Conservation (phyloP, 1,284 basidiomycete genomes). For the Coniferiporia sulphurascens region DNA sequence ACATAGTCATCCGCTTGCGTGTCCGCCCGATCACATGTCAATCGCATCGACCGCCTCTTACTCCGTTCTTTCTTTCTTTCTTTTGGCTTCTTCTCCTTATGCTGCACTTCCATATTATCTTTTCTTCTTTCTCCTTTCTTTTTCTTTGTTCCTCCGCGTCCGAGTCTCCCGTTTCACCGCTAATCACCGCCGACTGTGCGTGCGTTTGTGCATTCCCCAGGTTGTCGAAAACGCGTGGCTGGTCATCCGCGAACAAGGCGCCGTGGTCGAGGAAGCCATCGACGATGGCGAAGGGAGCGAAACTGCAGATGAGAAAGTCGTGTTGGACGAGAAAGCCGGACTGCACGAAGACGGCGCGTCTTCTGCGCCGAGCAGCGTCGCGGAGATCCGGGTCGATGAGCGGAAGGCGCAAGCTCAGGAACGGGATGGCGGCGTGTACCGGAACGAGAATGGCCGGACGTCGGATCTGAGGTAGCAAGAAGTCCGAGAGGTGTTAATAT, state of each 20-base stretch:
- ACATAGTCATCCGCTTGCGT: too few species aligned
- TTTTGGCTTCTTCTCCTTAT: background rate
- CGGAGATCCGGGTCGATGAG: constrained; percentile 9
- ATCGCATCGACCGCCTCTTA: too few species aligned
- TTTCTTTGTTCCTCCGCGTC: constrained; percentile 16
- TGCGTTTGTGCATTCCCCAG: constrained; percentile 18
- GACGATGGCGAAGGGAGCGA: constrained; percentile 34
- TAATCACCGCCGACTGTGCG: too few species aligned
- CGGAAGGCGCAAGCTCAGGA: background rate
- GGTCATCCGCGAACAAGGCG: constrained; percentile 56
- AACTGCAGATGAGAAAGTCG: constrained; percentile 29
- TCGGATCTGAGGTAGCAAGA: background rate
- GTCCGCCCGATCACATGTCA: too few species aligned
- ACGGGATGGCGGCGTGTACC: background rate
- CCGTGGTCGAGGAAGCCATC: constrained; percentile 58
- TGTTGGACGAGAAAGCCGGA: constrained; percentile 19
- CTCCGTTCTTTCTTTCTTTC: background rate
- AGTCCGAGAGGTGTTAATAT: background rate
- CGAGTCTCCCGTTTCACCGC: constrained; percentile 9
- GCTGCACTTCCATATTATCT: background rate
- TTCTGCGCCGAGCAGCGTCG: background rate
- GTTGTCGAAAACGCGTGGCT: constrained; percentile 51
- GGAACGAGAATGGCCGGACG: background rate
- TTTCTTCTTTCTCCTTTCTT: background rate
- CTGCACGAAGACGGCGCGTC: background rate